Evolutionary conservation across 441 rosid species (phyloP), one percentile per base, ranked within the genome.

Genomic region (Bruguiera hainesii): DNA sequence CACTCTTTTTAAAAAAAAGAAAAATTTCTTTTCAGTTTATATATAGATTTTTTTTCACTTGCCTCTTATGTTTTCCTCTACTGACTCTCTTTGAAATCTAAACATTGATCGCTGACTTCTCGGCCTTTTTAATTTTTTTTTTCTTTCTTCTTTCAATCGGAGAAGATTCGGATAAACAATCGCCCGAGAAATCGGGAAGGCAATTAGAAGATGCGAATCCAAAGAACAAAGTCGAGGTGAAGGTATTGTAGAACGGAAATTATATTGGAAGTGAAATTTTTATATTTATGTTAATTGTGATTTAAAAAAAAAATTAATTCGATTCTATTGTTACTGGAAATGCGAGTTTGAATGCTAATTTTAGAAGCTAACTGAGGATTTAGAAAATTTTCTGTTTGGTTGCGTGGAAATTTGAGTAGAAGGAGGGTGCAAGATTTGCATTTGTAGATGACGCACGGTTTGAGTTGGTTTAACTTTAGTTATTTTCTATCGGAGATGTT

Each of bases 121-220:
- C 65, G 65, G 63, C 50, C 63, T 60, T 61, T 71, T 63, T 28
- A 62, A 70, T 29, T 56, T 42, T 56, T 25, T 35, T 19, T 23
- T 61, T 37, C n/a, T 57, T 33, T 29, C 57, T 52, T 16, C 57
- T 7, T 68, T 61, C 11, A n/a, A 75, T 80, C 75, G 71, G 73
- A 73, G 79, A 76, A 87, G 99, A 89, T 69, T 73, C 78, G 69
- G 93, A 82, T 71, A 77, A 77, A 64, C 76, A 69, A 63, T 80
- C 80, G 35, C 71, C 76, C 57, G 55, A 61, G 25, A 69, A 67
- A 64, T 56, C 72, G 39, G n/a, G 48, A 13, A 71, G 26, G 23
- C 58, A 71, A 53, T 37, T 59, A 15, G 73, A 65, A 5, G 64
- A 68, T 2, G 67, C 72, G 63, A 60, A 61, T 64, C 73, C 71